Conservation (phyloP, 495 filamentous ascomycete genomes). For the Podospora pseudoanserina region DNA sequence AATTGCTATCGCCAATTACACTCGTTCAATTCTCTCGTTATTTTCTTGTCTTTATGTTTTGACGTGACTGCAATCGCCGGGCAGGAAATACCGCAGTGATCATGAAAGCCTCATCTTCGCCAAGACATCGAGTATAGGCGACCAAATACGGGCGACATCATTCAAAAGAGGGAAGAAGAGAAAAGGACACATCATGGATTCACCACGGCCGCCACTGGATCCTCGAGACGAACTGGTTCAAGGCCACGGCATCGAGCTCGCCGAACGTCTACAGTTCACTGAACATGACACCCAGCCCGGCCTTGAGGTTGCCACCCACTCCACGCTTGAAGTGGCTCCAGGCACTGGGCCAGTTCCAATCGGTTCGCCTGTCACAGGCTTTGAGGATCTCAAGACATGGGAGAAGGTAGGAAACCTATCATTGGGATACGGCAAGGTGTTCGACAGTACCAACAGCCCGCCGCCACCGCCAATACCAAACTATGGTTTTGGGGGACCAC, state of each 20-base stretch:
- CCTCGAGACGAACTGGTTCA: constrained; percentile 12
- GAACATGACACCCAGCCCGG: constrained; percentile 11
- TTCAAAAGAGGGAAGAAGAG: not conserved
- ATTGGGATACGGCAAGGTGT: not conserved
- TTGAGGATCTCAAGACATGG: not conserved
- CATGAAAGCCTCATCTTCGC: not conserved
- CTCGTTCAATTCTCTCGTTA: not conserved
- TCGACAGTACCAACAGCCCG: not conserved
- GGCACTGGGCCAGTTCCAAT: not conserved
- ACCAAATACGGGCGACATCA: not conserved
- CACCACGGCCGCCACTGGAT: not conserved
- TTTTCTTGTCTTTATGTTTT: not conserved
- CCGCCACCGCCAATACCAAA: not conserved
- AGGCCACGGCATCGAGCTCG: constrained; percentile 17
- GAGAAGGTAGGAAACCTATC: not conserved
- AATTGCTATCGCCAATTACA: not conserved
- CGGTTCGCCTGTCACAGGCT: not conserved
- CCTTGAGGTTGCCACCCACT: constrained; percentile 14
- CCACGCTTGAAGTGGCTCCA: constrained; percentile 15
- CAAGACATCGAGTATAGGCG: not conserved
- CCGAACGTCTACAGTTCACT: constrained; percentile 1
- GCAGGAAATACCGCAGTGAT: not conserved
- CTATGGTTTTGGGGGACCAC: not conserved
- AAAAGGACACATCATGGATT: not conserved
- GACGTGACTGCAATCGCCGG: not conserved